Conservation (phyloP, 257 asterid genomes). For the Ajuga chamaepitys region DNA sequence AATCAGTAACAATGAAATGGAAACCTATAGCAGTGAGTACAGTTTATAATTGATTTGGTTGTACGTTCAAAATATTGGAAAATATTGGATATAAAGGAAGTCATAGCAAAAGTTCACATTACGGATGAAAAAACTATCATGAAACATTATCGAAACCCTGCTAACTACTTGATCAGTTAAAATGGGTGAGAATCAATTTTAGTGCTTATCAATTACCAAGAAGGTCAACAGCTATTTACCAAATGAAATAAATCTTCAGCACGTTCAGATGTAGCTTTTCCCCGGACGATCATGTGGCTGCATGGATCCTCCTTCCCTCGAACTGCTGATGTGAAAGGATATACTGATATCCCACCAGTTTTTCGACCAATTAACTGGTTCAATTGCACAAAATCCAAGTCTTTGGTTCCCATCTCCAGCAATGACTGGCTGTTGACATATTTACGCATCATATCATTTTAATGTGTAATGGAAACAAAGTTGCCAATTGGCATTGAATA, state of each 20-base stretch:
- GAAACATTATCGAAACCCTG: not conserved
- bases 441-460: constrained; percentile 12
- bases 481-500: constrained; percentile 1
- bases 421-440: constrained; percentile 75
- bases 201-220: constrained; percentile 6
- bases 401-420: constrained; percentile 98
- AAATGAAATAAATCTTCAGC: constrained; percentile 79
- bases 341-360: constrained; percentile 95
- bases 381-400: constrained; percentile 86
- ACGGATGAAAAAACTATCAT: not conserved
- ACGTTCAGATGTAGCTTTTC: constrained; percentile 91
- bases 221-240: constrained; percentile 37
- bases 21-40: not conserved
- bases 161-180: constrained; percentile 10
- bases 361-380: constrained; percentile 93
- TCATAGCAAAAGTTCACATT: not conserved
- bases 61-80: not conserved
- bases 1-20: not conserved
- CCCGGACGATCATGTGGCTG: constrained; percentile 75
- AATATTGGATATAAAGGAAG: not conserved
- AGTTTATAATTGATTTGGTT: not conserved
- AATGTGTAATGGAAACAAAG: not conserved
- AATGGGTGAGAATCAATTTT: not conserved
- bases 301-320: constrained; percentile 73
- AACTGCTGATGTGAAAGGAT: constrained; percentile 83